These are phyloP conservation scores for Fonsecaea pedrosoi DNA, from an alignment of 2,329 filamentous ascomycete species.

Conservation along the genomic window DNA sequence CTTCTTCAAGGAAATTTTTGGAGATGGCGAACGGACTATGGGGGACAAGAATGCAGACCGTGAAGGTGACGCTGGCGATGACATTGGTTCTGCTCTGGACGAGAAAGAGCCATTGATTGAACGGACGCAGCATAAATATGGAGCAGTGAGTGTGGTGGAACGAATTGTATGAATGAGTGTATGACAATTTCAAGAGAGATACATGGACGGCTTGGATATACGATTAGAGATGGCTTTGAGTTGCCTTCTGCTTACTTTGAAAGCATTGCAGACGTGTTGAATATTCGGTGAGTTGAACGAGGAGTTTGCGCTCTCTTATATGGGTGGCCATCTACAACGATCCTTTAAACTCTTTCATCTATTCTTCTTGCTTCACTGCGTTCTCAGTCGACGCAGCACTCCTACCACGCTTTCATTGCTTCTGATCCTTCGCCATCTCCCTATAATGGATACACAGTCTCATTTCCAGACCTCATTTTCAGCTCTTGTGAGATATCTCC, in stretches of 20 bases:
- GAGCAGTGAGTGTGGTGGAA: conserved; percentile 24
- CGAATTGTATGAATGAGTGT: conserved; percentile 18
- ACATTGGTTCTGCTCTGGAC: conserved; percentile 8
- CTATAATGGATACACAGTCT: conserved; percentile 1
- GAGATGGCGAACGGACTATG: conserved; percentile 79
- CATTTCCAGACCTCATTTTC: conserved; percentile 19
- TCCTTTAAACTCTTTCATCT: background rate
- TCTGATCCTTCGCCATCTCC: background rate
- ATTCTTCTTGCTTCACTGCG: conserved; percentile 12
- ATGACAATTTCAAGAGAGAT: background rate
- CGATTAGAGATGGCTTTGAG: background rate
- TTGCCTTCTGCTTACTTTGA: background rate
- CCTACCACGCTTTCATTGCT: background rate
- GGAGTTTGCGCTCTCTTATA: background rate
- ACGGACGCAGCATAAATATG: conserved; percentile 25
- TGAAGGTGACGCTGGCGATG: conserved; percentile 12
- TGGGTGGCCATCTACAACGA: background rate
- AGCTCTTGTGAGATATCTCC: conserved; percentile 25
- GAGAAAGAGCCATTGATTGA: conserved; percentile 36
- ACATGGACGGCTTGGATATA: background rate
- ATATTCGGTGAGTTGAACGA: background rate
- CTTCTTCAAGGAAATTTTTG: conserved; percentile 72
- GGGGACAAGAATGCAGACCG: conserved; percentile 32
- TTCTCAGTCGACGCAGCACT: background rate
- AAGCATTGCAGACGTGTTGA: background rate